Evolutionary conservation across 2,329 filamentous ascomycete genomes (phyloP).

Genomic region (Shiraia bambusicola): DNA sequence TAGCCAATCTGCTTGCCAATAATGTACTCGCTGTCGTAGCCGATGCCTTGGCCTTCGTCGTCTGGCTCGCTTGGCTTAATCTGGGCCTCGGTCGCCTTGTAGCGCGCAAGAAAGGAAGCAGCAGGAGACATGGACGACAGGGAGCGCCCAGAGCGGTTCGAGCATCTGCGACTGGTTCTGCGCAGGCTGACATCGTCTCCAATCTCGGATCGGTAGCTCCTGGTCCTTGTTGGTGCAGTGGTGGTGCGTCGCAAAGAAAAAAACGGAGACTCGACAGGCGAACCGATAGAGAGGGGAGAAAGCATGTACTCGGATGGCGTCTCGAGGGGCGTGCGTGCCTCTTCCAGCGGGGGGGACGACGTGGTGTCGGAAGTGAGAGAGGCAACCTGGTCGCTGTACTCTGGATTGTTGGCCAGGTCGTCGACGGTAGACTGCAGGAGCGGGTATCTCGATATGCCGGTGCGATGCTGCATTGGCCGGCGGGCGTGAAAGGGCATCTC

Average conservation of each 20-base stretch:
- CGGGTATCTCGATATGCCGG: constrained; percentile 35
- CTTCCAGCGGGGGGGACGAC: constrained; percentile 42
- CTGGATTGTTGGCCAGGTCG: constrained; percentile 27
- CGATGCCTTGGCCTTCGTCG: constrained; percentile 67
- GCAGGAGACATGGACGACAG: constrained; percentile 58
- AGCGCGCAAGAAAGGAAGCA: constrained; percentile 59
- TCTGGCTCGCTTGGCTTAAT: constrained; percentile 56
- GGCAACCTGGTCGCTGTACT: constrained; percentile 41
- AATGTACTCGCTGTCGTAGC: constrained; percentile 61
- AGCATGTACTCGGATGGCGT: constrained; percentile 36
- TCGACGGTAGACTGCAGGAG: constrained; percentile 41
- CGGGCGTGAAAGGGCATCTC: constrained; percentile 32
- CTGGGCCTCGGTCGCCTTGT: constrained; percentile 43
- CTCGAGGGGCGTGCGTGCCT: constrained; percentile 43
- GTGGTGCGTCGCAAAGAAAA: constrained; percentile 26
- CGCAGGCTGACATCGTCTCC: constrained; percentile 39
- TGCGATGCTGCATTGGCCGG: constrained; percentile 24
- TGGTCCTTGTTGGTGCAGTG: constrained; percentile 29
- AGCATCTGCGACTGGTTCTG: constrained; percentile 43
- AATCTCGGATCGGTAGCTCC: constrained; percentile 36
- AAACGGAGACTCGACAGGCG: constrained; percentile 40
- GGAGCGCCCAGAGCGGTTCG: constrained; percentile 52
- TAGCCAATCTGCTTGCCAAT: constrained; percentile 66
- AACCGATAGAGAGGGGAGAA: constrained; percentile 38
- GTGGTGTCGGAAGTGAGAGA: constrained; percentile 48